Evolutionary conservation across 2,329 filamentous ascomycete genomes (phyloP), one percentile per base, ranked within the genome.

Genomic region (Huntiella abstrusa): DNA sequence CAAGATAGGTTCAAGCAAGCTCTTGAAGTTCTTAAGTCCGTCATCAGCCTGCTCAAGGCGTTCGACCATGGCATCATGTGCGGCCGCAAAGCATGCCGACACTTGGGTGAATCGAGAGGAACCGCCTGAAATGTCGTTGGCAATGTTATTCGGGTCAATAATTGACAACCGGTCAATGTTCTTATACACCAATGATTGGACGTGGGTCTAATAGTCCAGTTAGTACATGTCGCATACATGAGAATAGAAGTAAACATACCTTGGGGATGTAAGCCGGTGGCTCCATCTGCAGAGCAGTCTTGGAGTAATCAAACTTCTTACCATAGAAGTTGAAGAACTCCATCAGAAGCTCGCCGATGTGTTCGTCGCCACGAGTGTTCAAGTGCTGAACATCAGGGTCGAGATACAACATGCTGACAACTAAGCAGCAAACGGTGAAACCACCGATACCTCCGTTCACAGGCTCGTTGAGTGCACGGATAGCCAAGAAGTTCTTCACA

Each of bases 291-390:
- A 98, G 91, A 7, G 83, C 84, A 17, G 78, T 73, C 1, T 62
- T 69, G 32, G 69, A 60, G 48, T 78, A 76, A 54, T 91, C 71
- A 56, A 96, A 91, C 41, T 75, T 68, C 51, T 83, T 83, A 22
- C 91, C 91, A 56, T 94, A 98, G 11, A 92, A 73, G 51, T 92
- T 75, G 22, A 98, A 74, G 58, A 98, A 96, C 51, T 86, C 76
- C 60, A 96, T 73, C 7, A 98, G 68, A 45, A 92, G 66, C 53
- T 86, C 74, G 10, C 86, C 87, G 1, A 93, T 71, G 53, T 92
- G 77, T 42, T 78, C 69, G 34, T 76, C 68, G 1, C 71, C 66
- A 4, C 69, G 57, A 55, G 81, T 64, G 49, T 67, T 71, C 19
- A 69, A 62, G 51, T 71, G 75, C 54, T 83, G 75, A 1, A 79